Conservation (phyloP, 352 stramenopile species). For the Globisporangium cylindrosporum region DNA sequence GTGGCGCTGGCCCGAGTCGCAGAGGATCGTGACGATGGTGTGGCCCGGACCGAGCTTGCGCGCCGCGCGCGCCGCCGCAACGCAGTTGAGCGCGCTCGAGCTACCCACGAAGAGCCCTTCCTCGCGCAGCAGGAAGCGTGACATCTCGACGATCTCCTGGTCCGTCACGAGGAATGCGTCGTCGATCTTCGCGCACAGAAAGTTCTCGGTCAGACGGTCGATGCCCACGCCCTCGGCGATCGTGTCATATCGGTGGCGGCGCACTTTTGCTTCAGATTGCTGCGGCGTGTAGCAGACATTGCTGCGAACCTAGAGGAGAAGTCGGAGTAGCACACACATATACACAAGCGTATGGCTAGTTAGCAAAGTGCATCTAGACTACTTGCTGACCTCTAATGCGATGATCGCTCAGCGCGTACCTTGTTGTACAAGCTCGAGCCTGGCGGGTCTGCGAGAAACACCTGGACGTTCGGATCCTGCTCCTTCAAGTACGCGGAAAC, state of each 20-base stretch:
- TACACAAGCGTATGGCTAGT: background rate
- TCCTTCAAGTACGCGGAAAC: constrained; percentile 94
- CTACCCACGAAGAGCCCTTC: constrained; percentile 97
- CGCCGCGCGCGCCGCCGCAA: constrained; percentile 70
- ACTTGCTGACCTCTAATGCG: background rate
- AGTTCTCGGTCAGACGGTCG: constrained; percentile 97
- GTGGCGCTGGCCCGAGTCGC: constrained; percentile 88
- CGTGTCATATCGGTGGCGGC: constrained; percentile 93
- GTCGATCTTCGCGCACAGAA: constrained; percentile 88
- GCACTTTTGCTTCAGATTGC: constrained; percentile 91
- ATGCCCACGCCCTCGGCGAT: constrained; percentile 98
- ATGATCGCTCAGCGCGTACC: constrained; percentile 24
- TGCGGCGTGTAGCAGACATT: constrained; percentile 95
- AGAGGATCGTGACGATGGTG: constrained; percentile 85
- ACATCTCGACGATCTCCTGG: constrained; percentile 97
- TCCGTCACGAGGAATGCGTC: constrained; percentile 89
- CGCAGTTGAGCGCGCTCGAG: constrained; percentile 85
- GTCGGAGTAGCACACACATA: background rate
- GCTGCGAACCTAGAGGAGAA: constrained; percentile 62
- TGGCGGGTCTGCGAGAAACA: constrained; percentile 96
- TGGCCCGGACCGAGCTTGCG: constrained; percentile 76
- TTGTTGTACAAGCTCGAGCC: constrained; percentile 97
- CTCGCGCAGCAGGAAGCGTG: constrained; percentile 92
- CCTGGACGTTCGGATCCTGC: constrained; percentile 73
- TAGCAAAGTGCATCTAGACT: background rate